Evolutionary conservation across 345 rosid species (phyloP), one percentile per base, ranked within the genome.

Genomic region (Mangifera indica): DNA sequence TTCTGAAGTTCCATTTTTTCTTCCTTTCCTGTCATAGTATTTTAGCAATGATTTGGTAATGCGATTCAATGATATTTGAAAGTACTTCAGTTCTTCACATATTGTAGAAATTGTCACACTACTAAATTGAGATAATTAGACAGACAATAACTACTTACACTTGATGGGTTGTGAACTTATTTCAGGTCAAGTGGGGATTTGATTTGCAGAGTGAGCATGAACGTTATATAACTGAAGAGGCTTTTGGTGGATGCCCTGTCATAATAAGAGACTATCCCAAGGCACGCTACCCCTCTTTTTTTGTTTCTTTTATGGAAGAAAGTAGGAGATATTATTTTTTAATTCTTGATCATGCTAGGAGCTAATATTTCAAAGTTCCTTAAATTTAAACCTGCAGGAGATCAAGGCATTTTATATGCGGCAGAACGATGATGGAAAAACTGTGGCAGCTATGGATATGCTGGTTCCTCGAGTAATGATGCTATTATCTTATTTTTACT

Each of bases 121-220:
- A 13, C 58, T 11, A 26, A 56, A 57, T 69, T 24, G 3, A 70
- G 9, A 70, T 6, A 17, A 11, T 26, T 58, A 25, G 18, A 18
- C 4, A 10, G 18, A 59, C 45, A 24, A 58, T 15, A 49, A 7
- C 21, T 25, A 26, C 48, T 71, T 49, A 74, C 15, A 59, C 20
- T 6, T 70, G n/a, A 24, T 67, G 56, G 55, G 72, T 67, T 57
- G 10, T 78, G 48, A 26, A 10, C 20, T 48, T 48, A 60, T 21
- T 78, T 55, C 67, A 95, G 99, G 96, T 95, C 72, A 85, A 91
- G 80, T 95, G 99, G 99, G 99, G 99, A 56, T 83, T 87, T 59
- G 99, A 95, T 86, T 75, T 95, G 77, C 99, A 92, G 85, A 95
- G 99, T 2, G 98, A 95, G 90, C 99, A 95, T 83, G 99, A 95